Evolutionary conservation across 2,329 filamentous ascomycete species (phyloP).

Genomic region (Aciculosporium take): DNA sequence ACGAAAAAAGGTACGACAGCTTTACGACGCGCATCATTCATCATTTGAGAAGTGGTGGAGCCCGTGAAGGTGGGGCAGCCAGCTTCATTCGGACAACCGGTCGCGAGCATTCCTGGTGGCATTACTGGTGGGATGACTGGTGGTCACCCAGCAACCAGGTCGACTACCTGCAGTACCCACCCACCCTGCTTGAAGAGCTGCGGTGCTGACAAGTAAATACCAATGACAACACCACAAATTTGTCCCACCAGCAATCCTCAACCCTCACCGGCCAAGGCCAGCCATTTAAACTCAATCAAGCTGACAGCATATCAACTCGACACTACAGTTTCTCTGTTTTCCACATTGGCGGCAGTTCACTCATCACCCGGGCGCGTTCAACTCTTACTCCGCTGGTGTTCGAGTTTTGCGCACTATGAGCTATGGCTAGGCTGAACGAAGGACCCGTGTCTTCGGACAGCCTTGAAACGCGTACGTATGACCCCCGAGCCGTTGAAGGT

Average conservation of each 20-base stretch:
- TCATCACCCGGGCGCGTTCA: not conserved
- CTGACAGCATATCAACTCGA: too few relatives aligned
- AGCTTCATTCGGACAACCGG: slow-evolving; percentile 7
- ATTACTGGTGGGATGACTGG: too few relatives aligned
- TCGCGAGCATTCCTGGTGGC: slow-evolving; percentile 11
- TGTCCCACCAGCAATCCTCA: not conserved
- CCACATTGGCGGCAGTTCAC: not conserved
- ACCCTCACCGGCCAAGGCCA: slow-evolving; percentile 3
- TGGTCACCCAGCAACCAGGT: slow-evolving; percentile 18
- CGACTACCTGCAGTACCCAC: too few relatives aligned
- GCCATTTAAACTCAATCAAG: slow-evolving; percentile 5
- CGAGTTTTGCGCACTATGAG: slow-evolving; percentile 21
- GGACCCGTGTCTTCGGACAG: slow-evolving; percentile 52
- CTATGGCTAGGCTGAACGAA: slow-evolving; percentile 74
- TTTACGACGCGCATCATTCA: not conserved
- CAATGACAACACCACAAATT: slow-evolving; percentile 17
- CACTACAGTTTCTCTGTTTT: not conserved
- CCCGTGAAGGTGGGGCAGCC: slow-evolving; percentile 14
- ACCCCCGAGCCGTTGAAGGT: not conserved
- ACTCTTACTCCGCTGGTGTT: not conserved
- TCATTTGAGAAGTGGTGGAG: not conserved
- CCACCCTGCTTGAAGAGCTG: too few relatives aligned
- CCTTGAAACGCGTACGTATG: slow-evolving; percentile 53
- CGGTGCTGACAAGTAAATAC: slow-evolving; percentile 18
- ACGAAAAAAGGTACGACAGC: not conserved